Evolutionary conservation across 495 filamentous ascomycete species (phyloP), one percentile per base, ranked within the genome.

Genomic region (Hamigera avellanea): DNA sequence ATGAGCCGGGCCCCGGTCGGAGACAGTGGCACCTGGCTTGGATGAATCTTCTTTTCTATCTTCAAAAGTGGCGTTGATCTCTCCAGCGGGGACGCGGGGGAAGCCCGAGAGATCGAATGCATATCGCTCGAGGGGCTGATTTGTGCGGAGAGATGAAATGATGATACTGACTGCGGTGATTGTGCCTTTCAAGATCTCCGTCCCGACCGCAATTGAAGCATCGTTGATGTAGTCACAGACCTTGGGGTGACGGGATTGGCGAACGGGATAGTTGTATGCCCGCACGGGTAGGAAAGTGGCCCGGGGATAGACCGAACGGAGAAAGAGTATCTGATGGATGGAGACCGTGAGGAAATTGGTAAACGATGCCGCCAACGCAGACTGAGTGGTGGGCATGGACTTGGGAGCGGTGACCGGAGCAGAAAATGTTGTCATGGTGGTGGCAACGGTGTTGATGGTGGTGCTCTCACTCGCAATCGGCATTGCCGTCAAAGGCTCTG

Each of bases 241-340:
- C 47, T 77, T 75, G 1, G 91, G 86, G 54, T 96, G 87, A 41
- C 91, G 80, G 43, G 73, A 85, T 58, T 95, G 88, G 47, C 84
- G 79, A 26, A 95, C 83, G 17, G 87, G 78, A 42, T 83, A 81
- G 59, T 93, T 91, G 71, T 87, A 95, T 29, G 81, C 84, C 42
- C 80, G 77, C 14, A 81, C 78, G 25, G 78, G 73, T 39, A 93
- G 70, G 62, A 96, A 96, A 32, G 86, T 83, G 16, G 71, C 56
- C 35, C 64, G 58, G 0, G 89, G 87, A 56, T 98, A 98, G 54
- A 96, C 76, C 41, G 59, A 55, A 40, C 91, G 82, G 43, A 88
- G 76, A 63, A 84, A 93, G 43, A 98, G 77, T 52, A 96, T 84
- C 48, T 89, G 91, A 66, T 98, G 91, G 52, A 89, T 83, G 44